Evolutionary conservation across 2,329 filamentous ascomycete genomes (phyloP), one percentile per base, ranked within the genome.

Genomic region (Madurella fahalii): DNA sequence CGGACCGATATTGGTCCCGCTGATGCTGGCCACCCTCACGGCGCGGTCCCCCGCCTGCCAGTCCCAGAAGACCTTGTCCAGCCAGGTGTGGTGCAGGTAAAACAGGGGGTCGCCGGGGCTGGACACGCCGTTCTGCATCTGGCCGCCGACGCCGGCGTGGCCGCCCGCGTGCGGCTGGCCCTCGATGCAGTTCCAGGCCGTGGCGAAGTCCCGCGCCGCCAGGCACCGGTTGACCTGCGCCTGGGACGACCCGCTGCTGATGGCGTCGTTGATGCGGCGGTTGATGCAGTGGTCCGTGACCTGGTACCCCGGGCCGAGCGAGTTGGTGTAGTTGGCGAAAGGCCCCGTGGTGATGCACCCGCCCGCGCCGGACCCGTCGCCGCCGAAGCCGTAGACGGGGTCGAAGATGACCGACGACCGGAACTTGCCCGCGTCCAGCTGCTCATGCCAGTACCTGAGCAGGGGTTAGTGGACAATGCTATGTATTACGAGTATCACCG

Each of bases 151-250:
- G 8, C 61, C 63, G 2, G 47, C 59, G 43, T 68, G 66, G 2
- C 67, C 67, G 4, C 54, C 63, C 3, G 18, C 17, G 44, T 69
- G 67, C n/a, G 67, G 67, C 18, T 43, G 32, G 5, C 45, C 54
- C 54, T 69, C 65, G 34, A 68, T 61, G 45, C 65, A 68, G 2
- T 59, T 57, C 66, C 65, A 68, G 2, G 60, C 61, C 0, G 30
- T 25, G 32, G 44, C 39, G 18, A 44, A 60, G 11, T 40, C 39
- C 1, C 32, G 4, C 47, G 44, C 45, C 12, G 12, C 9, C 2
- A 58, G 13, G 39, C 56, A 57, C 4, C 32, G 37, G 47, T 57
- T 50, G 17, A 59, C 58, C 17, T 46, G 30, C 12, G 41, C 43
- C 11, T 52, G 50, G 0, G 52, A 20, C 1, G 56, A 46, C 2